Percentiles rank a stretch among this genome's conserved stretches.
phyloP scores from a whole-genome alignment of 2,329 filamentous ascomycete genomes.

The Phaeophleospora eucalypticola region DNA sequence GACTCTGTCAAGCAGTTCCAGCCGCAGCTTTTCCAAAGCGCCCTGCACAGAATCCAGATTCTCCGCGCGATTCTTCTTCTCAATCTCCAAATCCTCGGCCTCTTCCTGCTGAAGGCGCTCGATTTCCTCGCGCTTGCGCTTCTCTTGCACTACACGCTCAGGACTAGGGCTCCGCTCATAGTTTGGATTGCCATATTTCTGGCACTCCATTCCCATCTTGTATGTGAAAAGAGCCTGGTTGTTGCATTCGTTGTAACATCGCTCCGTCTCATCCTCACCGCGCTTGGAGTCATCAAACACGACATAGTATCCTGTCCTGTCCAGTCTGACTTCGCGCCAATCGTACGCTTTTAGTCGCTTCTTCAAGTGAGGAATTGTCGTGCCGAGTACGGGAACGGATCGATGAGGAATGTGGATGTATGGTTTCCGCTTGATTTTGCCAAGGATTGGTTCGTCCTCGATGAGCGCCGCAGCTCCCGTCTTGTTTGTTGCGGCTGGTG shows the following conservation, averaged over 20 bases:
- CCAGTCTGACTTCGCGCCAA: conserved; percentile 76
- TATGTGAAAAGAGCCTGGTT: conserved; percentile 88
- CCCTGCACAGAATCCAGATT: conserved; percentile 87
- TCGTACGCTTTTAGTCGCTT: conserved; percentile 80
- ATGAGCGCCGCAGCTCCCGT: conserved; percentile 51
- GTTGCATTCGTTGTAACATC: conserved; percentile 75
- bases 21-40: conserved; percentile 71
- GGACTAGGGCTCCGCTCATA: conserved; percentile 55
- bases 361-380: conserved; percentile 84
- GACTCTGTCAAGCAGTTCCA: conserved; percentile 80
- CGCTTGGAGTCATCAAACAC: conserved; percentile 75
- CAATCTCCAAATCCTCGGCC: conserved; percentile 78
- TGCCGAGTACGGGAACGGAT: conserved; percentile 79
- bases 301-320: conserved; percentile 84
- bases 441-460: conserved; percentile 63
- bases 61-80: conserved; percentile 80
- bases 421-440: conserved; percentile 70
- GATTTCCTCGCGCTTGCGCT: conserved; percentile 60
- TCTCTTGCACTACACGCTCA: conserved; percentile 45
- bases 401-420: conserved; percentile 87
- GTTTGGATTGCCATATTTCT: conserved; percentile 62
- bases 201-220: conserved; percentile 83
- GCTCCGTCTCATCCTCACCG: conserved; percentile 74
- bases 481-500: conserved; percentile 29
- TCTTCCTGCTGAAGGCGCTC: conserved; percentile 67